Percentiles rank a stretch among this genome's conserved stretches.
phyloP scores from a whole-genome alignment of 345 rosid species.

The Lenwebbia sp. region DNA sequence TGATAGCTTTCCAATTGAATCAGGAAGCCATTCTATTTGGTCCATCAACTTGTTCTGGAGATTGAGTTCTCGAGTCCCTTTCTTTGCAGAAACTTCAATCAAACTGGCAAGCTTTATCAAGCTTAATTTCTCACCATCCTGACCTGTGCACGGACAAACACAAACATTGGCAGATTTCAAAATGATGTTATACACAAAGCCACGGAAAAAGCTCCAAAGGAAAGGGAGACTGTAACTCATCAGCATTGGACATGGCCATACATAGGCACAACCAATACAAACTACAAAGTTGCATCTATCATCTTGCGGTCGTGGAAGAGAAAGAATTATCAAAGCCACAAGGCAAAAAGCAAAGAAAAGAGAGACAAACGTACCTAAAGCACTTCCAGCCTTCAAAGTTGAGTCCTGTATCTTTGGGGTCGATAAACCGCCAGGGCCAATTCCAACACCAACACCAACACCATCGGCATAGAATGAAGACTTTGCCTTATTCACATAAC shows the following conservation, averaged over 20 bases:
- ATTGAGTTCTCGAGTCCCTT: constrained; percentile 68
- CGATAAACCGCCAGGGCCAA: constrained; percentile 19
- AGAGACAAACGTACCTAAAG: constrained; percentile 34
- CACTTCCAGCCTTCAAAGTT: constrained; percentile 32
- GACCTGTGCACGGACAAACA: constrained; percentile 27
- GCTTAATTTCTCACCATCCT: constrained; percentile 67
- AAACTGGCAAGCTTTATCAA: constrained; percentile 87
- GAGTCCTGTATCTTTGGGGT: constrained; percentile 47
- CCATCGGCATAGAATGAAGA: constrained; percentile 43
- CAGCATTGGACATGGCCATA: not conserved
- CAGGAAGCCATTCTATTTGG: constrained; percentile 91
- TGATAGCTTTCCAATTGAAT: constrained; percentile 79
- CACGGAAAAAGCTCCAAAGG: not conserved
- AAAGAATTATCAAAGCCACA: not conserved
- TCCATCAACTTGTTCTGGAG: constrained; percentile 79
- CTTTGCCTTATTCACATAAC: constrained; percentile 46
- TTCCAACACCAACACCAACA: constrained; percentile 18
- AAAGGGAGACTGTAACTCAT: not conserved
- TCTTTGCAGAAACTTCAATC: constrained; percentile 81
- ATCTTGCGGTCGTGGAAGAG: not conserved
- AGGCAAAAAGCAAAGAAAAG: not conserved
- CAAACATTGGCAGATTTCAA: not conserved
- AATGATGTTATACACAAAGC: not conserved
- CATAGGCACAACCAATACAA: not conserved
- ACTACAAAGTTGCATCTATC: not conserved